phyloP scores from a whole-genome alignment of 2,329 filamentous ascomycete species.

The Neonectria faginata region DNA sequence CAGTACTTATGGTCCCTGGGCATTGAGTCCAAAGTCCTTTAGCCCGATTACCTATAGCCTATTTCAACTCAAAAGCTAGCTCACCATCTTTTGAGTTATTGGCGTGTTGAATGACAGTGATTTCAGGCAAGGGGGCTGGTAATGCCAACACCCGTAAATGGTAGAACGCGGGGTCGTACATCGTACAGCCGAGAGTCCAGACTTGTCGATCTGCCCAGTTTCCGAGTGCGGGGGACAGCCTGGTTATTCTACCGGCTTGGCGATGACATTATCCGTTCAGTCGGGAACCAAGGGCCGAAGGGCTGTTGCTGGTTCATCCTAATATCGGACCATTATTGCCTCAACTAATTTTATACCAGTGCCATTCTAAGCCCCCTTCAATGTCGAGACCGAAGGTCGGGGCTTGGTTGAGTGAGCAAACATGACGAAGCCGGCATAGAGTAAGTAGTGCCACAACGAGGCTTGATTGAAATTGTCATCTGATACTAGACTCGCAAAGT shows the following conservation, averaged over 20 bases:
- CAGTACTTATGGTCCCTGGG: neutral
- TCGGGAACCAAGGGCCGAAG: neutral
- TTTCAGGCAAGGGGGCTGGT: neutral
- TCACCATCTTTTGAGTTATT: neutral
- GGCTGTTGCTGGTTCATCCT: neutral
- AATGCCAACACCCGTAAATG: neutral
- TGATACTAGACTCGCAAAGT: neutral
- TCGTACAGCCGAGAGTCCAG: neutral
- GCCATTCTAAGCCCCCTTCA: too few relatives aligned
- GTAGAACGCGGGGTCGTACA: neutral
- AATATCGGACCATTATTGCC: neutral
- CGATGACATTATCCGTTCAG: constrained; percentile 1
- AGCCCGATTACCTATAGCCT: neutral
- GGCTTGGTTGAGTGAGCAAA: neutral
- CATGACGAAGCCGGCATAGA: too few relatives aligned
- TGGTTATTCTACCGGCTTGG: constrained; percentile 15
- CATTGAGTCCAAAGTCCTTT: neutral
- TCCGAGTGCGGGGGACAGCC: constrained; percentile 1
- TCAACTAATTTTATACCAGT: neutral
- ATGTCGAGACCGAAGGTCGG: too few relatives aligned
- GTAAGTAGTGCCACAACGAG: too few relatives aligned
- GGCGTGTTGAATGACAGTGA: neutral
- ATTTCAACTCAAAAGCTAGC: neutral
- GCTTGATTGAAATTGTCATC: neutral
- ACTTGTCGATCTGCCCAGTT: neutral